A percentile compares a stretch with the other conserved stretches of the same genome.
These are phyloP conservation scores for Cladosporium sp. DNA, from an alignment of 2,329 filamentous ascomycete genomes.

Conservation along the genomic window DNA sequence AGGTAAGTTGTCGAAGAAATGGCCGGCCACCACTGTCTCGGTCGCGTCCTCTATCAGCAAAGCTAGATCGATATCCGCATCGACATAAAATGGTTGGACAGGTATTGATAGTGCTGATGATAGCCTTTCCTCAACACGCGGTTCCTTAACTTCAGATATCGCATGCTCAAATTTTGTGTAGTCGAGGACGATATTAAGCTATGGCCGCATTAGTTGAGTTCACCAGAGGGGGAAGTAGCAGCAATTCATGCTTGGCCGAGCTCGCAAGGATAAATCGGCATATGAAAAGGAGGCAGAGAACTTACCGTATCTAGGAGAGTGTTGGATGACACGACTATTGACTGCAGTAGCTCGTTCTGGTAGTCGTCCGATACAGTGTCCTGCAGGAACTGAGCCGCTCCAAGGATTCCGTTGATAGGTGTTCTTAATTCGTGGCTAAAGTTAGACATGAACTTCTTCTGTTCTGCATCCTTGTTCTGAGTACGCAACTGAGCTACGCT, in stretches of 20 bases:
- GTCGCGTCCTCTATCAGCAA: conserved; percentile 50
- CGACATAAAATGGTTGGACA: conserved; percentile 16
- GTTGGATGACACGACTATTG: conserved; percentile 45
- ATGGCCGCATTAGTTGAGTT: too few species aligned
- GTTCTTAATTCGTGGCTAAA: conserved; percentile 50
- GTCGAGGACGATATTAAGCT: conserved; percentile 34
- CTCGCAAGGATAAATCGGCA: conserved; percentile 13
- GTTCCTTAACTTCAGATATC: not conserved
- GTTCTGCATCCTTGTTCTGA: conserved; percentile 40
- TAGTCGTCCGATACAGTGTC: conserved; percentile 39
- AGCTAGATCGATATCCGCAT: conserved; percentile 34
- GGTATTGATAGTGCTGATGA: conserved; percentile 22
- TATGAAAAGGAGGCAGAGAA: conserved; percentile 20
- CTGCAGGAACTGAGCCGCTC: conserved; percentile 46
- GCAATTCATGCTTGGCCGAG: too few species aligned
- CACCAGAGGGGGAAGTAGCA: too few species aligned
- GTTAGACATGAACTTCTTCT: not conserved
- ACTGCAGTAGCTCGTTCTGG: conserved; percentile 42
- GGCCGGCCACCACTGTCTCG: conserved; percentile 52
- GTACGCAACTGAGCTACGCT: conserved; percentile 36
- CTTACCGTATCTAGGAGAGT: conserved; percentile 46
- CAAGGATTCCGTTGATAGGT: conserved; percentile 44
- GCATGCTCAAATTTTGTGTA: conserved; percentile 39
- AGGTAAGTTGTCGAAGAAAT: conserved; percentile 35
- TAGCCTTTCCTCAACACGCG: too few species aligned